Conservation (phyloP, 805 yeast species). For the Hermanozyma aechmeae region DNA sequence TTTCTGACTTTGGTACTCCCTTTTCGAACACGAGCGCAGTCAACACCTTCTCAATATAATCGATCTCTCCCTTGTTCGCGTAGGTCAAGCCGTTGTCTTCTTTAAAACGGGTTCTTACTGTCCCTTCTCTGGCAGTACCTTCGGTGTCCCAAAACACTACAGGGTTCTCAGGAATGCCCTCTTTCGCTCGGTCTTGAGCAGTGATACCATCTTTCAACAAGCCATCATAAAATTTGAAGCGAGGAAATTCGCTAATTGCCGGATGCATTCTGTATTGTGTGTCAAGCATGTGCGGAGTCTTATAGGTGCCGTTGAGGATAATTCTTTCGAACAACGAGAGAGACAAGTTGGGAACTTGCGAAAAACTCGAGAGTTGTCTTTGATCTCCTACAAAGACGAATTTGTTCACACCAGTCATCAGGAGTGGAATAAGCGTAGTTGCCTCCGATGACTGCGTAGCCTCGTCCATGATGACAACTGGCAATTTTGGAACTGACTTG, state of each 20-base stretch:
- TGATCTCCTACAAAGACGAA: conserved; percentile 72
- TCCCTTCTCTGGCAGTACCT: conserved; percentile 37
- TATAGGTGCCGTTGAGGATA: conserved; percentile 47
- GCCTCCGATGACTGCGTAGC: conserved; percentile 74
- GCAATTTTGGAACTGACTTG: conserved; percentile 41
- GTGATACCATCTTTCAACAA: conserved; percentile 51
- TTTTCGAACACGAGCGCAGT: conserved; percentile 46
- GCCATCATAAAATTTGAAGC: conserved; percentile 41
- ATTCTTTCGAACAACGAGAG: conserved; percentile 64
- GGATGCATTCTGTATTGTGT: conserved; percentile 68
- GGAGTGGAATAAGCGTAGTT: conserved; percentile 57
- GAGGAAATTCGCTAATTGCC: conserved; percentile 48
- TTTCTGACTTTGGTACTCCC: conserved; percentile 37
- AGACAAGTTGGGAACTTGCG: conserved; percentile 56
- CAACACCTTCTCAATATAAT: conserved; percentile 37
- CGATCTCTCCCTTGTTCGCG: conserved; percentile 46
- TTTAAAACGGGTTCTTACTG: conserved; percentile 38
- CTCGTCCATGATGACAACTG: conserved; percentile 72
- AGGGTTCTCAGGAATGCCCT: conserved; percentile 38
- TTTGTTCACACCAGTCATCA: conserved; percentile 52
- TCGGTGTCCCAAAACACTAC: conserved; percentile 52
- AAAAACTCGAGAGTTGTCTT: conserved; percentile 62
- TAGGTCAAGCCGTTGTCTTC: conserved; percentile 51
- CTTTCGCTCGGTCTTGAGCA: conserved; percentile 37
- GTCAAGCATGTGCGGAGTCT: conserved; percentile 57